These are phyloP conservation scores for Pyrenochaeta sp. DNA, from an alignment of 2,329 filamentous ascomycete species.

Conservation along the genomic window DNA sequence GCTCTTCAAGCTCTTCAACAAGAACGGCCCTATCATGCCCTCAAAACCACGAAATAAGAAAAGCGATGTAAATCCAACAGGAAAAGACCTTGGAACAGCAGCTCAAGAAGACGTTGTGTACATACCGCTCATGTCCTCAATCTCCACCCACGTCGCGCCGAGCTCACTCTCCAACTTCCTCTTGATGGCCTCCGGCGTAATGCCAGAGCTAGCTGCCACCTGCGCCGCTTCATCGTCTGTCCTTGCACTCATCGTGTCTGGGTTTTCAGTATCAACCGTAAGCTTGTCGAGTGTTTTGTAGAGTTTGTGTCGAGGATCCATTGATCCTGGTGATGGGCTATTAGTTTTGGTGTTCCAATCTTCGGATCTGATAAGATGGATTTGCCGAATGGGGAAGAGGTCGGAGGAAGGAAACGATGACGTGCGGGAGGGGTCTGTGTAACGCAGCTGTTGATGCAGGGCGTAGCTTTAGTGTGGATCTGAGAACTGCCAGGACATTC, in stretches of 20 bases:
- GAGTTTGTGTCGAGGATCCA: constrained; percentile 48
- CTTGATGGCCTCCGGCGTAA: constrained; percentile 77
- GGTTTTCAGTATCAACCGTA: constrained; percentile 25
- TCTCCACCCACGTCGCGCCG: constrained; percentile 80
- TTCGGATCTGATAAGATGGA: constrained; percentile 48
- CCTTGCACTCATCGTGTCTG: constrained; percentile 52
- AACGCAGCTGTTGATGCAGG: constrained; percentile 15
- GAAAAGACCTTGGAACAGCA: not conserved
- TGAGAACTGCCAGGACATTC: not conserved
- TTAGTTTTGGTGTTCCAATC: constrained; percentile 27
- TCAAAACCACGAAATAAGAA: not conserved
- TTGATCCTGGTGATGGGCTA: constrained; percentile 25
- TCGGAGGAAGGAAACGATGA: constrained; percentile 21
- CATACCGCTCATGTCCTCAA: constrained; percentile 91
- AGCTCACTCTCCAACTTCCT: constrained; percentile 74
- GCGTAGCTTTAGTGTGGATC: constrained; percentile 1
- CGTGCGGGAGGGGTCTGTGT: constrained; percentile 23
- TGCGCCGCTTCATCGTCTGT: constrained; percentile 57
- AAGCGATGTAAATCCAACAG: not conserved
- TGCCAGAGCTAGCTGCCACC: constrained; percentile 64
- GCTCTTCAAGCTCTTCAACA: not conserved
- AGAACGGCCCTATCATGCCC: not conserved
- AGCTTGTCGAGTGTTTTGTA: constrained; percentile 42
- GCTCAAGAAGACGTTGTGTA: constrained; percentile 12
- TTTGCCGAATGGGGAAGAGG: constrained; percentile 15